Conservation (phyloP, 257 asterid genomes). For the Voacanga thouarsii region DNA sequence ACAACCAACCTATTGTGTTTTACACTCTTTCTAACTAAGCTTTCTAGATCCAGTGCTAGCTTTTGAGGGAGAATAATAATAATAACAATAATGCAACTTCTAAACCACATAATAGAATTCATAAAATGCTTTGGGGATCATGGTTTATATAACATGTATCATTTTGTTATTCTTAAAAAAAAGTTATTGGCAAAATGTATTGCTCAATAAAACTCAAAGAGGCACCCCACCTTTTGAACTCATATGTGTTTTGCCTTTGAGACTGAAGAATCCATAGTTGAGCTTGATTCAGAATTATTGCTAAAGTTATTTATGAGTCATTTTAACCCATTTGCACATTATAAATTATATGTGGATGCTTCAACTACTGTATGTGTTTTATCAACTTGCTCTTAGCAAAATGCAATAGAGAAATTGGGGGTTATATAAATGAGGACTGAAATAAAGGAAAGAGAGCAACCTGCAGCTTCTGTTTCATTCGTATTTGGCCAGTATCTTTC, state of each 20-base stretch:
- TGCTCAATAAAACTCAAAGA: neutral
- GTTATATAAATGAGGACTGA: neutral
- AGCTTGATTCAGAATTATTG: neutral
- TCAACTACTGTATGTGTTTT: neutral
- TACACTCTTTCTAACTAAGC: neutral
- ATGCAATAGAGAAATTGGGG: neutral
- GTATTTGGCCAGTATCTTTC: neutral
- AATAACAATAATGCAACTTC: neutral
- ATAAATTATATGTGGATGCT: neutral
- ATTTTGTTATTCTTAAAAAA: no score
- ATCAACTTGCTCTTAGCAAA: slow-evolving; percentile 1
- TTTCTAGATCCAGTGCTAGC: neutral
- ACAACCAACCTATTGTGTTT: neutral
- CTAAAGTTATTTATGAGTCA: no score
- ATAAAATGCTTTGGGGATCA: no score
- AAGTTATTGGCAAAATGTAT: neutral
- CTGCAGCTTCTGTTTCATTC: neutral
- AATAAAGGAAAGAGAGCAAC: neutral
- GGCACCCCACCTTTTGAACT: neutral
- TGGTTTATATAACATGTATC: no score
- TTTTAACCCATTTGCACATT: neutral
- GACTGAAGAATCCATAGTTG: neutral
- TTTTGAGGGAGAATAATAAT: no score
- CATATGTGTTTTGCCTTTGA: neutral
- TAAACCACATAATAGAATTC: neutral